These are phyloP conservation scores for Ophiocordyceps polyrhachis-furcata DNA, from an alignment of 2,329 filamentous ascomycete genomes.

Conservation along the genomic window DNA sequence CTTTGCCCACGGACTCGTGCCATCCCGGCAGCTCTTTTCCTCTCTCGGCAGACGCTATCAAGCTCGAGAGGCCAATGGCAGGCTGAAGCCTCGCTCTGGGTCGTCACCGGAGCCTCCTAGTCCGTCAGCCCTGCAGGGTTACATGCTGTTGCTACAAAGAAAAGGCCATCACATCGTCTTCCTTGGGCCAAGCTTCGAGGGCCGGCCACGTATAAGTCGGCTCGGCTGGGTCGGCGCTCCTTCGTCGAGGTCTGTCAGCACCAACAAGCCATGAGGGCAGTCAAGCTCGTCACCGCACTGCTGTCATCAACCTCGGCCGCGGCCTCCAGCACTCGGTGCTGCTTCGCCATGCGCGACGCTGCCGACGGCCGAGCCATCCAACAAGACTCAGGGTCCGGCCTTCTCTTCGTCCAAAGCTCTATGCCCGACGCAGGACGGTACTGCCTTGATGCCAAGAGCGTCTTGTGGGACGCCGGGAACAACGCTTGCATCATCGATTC, in stretches of 20 bases:
- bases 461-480: slow-evolving; percentile 11
- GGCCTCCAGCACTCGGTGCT: slow-evolving; percentile 4
- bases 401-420: slow-evolving; percentile 9
- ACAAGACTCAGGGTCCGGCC: slow-evolving; percentile 9
- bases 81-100: slow-evolving; percentile 1
- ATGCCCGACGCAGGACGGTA: slow-evolving; percentile 11
- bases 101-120: neutral
- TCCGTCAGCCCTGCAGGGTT: neutral
- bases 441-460: slow-evolving; percentile 11
- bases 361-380: slow-evolving; percentile 8
- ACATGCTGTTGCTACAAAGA: neutral
- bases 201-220: neutral
- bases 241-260: slow-evolving; percentile 1
- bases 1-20: neutral
- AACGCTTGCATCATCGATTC: slow-evolving; percentile 15
- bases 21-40: slow-evolving; percentile 1
- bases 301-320: slow-evolving; percentile 6
- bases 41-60: neutral
- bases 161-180: neutral
- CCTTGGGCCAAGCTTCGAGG: neutral
- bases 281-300: slow-evolving; percentile 2
- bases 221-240: no score
- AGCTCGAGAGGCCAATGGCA: slow-evolving; percentile 1
- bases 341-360: slow-evolving; percentile 13
- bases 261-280: neutral